Evolutionary conservation across 2,329 filamentous ascomycete species (phyloP).

Genomic region (Claviceps maximensis): DNA sequence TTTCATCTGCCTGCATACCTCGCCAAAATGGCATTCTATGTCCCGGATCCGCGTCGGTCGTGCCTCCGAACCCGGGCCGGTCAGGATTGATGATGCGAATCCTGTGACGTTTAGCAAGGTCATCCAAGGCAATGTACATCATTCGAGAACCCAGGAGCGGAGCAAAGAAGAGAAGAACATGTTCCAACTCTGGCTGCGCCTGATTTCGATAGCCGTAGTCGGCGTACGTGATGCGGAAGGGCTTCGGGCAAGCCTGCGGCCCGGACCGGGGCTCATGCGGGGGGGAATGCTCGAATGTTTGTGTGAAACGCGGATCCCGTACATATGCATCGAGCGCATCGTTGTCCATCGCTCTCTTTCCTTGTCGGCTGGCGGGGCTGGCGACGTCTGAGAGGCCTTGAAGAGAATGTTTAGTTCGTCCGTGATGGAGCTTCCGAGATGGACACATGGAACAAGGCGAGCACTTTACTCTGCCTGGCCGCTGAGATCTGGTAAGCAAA

Average conservation of each 20-base stretch:
- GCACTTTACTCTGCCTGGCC: no score
- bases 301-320: constrained; percentile 12
- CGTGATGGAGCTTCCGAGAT: no score
- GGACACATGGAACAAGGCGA: no score
- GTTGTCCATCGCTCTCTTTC: not conserved
- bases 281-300: constrained; percentile 12
- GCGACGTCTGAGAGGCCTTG: no score
- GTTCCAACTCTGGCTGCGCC: constrained; percentile 12
- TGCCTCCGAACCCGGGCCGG: constrained; percentile 23
- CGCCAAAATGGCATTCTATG: constrained; percentile 5
- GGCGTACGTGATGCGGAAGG: constrained; percentile 5
- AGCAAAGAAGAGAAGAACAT: constrained; percentile 17
- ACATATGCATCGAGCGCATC: not conserved
- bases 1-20: not conserved
- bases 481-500: no score
- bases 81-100: constrained; percentile 21
- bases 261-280: constrained; percentile 3
- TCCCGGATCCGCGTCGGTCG: constrained; percentile 12
- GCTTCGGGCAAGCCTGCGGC: constrained; percentile 3
- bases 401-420: no score
- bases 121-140: constrained; percentile 19
- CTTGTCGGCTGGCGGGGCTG: no score
- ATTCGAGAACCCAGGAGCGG: constrained; percentile 17
- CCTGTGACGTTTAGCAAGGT: constrained; percentile 16
- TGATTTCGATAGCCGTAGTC: constrained; percentile 20